These are phyloP conservation scores for Xylariales sp. DNA, from an alignment of 2,329 filamentous ascomycete genomes.

Conservation along the genomic window DNA sequence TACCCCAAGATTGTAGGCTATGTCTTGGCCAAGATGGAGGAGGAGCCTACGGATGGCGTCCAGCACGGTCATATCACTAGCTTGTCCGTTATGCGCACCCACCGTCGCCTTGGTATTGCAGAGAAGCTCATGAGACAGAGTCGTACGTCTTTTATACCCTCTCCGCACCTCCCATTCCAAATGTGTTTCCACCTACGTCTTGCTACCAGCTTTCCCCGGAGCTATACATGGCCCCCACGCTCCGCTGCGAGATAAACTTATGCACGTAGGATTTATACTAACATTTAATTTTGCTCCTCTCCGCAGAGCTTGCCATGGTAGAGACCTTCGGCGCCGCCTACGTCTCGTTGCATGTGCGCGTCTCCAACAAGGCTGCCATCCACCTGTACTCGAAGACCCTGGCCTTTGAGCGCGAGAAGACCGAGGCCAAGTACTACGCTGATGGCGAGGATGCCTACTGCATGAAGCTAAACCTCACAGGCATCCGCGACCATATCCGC, in stretches of 20 bases:
- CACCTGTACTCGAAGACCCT: constrained; percentile 91
- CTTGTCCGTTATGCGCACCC: constrained; percentile 93
- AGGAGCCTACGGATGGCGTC: constrained; percentile 86
- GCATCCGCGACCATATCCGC: constrained; percentile 49
- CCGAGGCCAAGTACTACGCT: constrained; percentile 88
- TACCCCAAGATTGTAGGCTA: constrained; percentile 98
- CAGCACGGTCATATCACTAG: constrained; percentile 96
- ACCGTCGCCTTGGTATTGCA: constrained; percentile 83
- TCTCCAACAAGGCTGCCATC: constrained; percentile 87
- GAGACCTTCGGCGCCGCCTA: constrained; percentile 89
- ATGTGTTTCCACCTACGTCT: no score
- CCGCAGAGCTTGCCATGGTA: constrained; percentile 85
- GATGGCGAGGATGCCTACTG: constrained; percentile 94
- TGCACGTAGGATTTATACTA: no score
- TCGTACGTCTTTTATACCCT: constrained; percentile 53
- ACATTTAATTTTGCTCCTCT: no score
- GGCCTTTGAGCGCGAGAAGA: constrained; percentile 82
- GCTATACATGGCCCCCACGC: no score
- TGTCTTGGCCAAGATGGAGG: constrained; percentile 99
- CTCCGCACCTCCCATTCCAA: no score
- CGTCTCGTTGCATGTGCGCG: constrained; percentile 92
- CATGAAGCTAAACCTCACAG: constrained; percentile 81
- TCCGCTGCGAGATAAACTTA: no score
- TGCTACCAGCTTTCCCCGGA: no score
- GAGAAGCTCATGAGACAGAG: constrained; percentile 98